Evolutionary conservation across 2,329 filamentous ascomycete genomes (phyloP).

Genomic region (Bipolaris sorokiniana): DNA sequence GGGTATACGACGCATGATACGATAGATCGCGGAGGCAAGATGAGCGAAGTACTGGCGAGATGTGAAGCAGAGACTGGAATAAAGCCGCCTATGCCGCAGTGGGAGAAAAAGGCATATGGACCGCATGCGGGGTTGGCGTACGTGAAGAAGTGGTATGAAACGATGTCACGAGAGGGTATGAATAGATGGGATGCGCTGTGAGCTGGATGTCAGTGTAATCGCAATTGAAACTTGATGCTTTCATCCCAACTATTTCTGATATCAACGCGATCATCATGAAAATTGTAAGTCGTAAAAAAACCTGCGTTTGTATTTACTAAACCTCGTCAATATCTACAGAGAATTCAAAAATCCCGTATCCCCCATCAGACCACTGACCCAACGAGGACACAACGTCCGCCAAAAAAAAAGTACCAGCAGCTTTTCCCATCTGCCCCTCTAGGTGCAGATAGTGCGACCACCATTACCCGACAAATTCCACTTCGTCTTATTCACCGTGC

Average conservation of each 20-base stretch:
- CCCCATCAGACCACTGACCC: no score
- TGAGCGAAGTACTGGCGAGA: slow-evolving; percentile 47
- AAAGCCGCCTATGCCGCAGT: slow-evolving; percentile 52
- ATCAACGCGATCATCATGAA: no score
- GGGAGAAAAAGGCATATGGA: slow-evolving; percentile 54
- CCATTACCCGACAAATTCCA: slow-evolving; percentile 59
- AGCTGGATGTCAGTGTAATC: no score
- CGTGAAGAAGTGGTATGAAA: slow-evolving; percentile 54
- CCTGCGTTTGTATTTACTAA: neutral
- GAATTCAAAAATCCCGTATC: no score
- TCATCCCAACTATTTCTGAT: no score
- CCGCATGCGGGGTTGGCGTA: slow-evolving; percentile 54
- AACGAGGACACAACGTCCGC: no score
- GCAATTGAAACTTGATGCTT: no score
- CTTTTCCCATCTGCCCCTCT: neutral
- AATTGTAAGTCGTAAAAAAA: no score
- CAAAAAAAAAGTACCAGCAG: neutral
- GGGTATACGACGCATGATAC: slow-evolving; percentile 29
- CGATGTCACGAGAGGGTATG: slow-evolving; percentile 40
- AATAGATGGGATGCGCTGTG: slow-evolving; percentile 30
- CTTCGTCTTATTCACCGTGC: slow-evolving; percentile 58
- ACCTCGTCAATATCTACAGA: slow-evolving; percentile 2
- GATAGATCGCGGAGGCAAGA: slow-evolving; percentile 54
- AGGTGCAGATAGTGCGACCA: slow-evolving; percentile 30
- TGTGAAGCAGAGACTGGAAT: slow-evolving; percentile 54